Evolutionary conservation across 208 protist species (phyloP).

Genomic region (Kentomonas sorsogonicus): DNA sequence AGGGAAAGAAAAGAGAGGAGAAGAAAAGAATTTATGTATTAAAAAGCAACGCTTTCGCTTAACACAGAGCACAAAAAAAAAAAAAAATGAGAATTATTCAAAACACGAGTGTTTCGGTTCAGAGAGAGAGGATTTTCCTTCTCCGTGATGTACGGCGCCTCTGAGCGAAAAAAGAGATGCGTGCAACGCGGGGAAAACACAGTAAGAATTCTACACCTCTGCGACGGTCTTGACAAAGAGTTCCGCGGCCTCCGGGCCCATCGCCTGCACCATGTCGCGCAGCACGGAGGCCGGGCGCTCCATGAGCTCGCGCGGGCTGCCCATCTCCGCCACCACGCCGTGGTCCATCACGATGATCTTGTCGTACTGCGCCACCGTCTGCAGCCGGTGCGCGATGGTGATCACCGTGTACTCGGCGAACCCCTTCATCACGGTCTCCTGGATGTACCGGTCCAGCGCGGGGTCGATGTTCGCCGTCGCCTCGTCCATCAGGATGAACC

Average conservation of each 20-base stretch:
- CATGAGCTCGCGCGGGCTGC: slow-evolving; percentile 45
- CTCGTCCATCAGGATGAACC: slow-evolving; percentile 82
- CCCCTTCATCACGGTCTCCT: slow-evolving; percentile 41
- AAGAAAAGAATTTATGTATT: too few relatives aligned
- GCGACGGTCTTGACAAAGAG: background rate
- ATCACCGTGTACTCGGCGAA: slow-evolving; percentile 74
- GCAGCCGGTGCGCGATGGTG: slow-evolving; percentile 75
- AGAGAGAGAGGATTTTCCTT: too few relatives aligned
- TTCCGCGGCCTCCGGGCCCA: background rate
- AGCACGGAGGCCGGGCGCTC: background rate
- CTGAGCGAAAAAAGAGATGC: too few relatives aligned
- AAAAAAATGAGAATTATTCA: slow-evolving; percentile 5
- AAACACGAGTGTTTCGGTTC: too few relatives aligned
- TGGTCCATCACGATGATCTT: slow-evolving; percentile 74
- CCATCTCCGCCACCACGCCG: slow-evolving; percentile 49
- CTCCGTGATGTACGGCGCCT: too few relatives aligned
- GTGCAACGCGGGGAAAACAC: too few relatives aligned
- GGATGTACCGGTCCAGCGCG: slow-evolving; percentile 48
- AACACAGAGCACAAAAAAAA: background rate
- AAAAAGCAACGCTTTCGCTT: too few relatives aligned
- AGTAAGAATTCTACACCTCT: background rate
- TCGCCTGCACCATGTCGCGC: background rate
- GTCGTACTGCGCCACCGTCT: slow-evolving; percentile 73
- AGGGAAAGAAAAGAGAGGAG: slow-evolving; percentile 8
- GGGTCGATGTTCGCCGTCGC: slow-evolving; percentile 76